Evolutionary conservation across 2,329 filamentous ascomycete species (phyloP).

Genomic region (Berkeleyomyces rouxiae): DNA sequence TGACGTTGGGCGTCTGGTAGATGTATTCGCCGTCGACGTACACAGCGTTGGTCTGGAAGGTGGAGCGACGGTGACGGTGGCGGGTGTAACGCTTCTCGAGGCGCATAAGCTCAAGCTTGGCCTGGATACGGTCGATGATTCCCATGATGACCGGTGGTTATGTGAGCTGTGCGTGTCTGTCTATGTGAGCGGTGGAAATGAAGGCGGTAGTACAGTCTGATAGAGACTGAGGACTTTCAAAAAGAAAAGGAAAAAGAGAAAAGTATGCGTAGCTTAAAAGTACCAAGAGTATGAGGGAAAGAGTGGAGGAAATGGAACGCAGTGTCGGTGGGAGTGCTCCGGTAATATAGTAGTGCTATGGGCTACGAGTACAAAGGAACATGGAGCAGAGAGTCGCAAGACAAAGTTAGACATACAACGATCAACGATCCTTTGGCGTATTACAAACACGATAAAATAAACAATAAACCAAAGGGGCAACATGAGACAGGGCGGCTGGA

Average conservation of each 20-base stretch:
- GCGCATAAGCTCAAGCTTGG: slow-evolving; percentile 76
- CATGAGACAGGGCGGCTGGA: too few species aligned
- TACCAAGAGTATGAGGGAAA: neutral
- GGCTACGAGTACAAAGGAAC: neutral
- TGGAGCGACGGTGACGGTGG: slow-evolving; percentile 69
- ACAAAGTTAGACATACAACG: neutral
- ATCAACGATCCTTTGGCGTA: neutral
- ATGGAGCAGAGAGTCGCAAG: neutral
- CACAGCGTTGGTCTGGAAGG: slow-evolving; percentile 72
- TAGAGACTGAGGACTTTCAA: too few species aligned
- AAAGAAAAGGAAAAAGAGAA: neutral
- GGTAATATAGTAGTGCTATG: slow-evolving; percentile 5
- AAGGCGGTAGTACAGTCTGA: neutral
- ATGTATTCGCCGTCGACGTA: slow-evolving; percentile 96
- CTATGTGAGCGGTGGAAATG: neutral
- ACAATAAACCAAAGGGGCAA: neutral
- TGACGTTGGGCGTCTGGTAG: slow-evolving; percentile 49
- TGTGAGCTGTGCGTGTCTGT: neutral
- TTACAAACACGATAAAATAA: neutral
- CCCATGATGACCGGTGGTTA: slow-evolving; percentile 25
- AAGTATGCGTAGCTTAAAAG: neutral
- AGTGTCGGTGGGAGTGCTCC: neutral
- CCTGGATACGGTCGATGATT: slow-evolving; percentile 43
- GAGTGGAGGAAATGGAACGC: too few species aligned
- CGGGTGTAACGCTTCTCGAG: slow-evolving; percentile 91